These are phyloP conservation scores for Gynostemma pentaphyllum DNA, from an alignment of 306 rosid species.

Conservation along the genomic window DNA sequence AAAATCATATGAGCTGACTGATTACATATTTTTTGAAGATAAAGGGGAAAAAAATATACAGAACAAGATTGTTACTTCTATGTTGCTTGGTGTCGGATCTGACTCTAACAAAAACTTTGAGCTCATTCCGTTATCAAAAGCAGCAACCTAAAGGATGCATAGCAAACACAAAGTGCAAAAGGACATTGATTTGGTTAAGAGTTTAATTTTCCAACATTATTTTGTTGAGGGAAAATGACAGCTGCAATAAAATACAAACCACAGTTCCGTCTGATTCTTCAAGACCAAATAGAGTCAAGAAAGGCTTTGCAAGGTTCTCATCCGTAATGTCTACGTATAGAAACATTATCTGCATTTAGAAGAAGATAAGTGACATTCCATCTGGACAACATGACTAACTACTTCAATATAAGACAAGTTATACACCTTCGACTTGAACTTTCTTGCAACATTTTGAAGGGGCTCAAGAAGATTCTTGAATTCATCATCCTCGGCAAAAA, in stretches of 20 bases:
- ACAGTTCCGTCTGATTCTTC: constrained; percentile 64
- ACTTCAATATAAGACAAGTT: constrained; percentile 10
- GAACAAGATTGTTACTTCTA: constrained; percentile 40
- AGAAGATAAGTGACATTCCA: constrained; percentile 11
- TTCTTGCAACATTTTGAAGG: constrained; percentile 67
- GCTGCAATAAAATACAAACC: constrained; percentile 40
- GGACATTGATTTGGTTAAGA: neutral
- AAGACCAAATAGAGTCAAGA: constrained; percentile 69
- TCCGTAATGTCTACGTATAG: constrained; percentile 49
- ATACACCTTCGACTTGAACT: constrained; percentile 69
- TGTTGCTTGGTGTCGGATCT: constrained; percentile 48
- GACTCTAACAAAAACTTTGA: constrained; percentile 73
- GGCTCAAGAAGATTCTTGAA: constrained; percentile 44
- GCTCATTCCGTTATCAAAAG: constrained; percentile 58
- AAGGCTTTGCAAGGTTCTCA: constrained; percentile 93
- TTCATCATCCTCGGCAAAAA: constrained; percentile 45
- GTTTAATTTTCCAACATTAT: neutral
- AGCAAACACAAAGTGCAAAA: neutral
- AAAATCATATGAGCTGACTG: constrained; percentile 12
- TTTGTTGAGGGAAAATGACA: neutral
- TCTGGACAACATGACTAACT: constrained; percentile 8
- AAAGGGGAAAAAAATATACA: neutral
- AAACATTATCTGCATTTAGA: constrained; percentile 56
- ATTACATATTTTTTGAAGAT: neutral
- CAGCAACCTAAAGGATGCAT: constrained; percentile 46